Percentiles rank a stretch among this genome's conserved stretches.
These are phyloP conservation scores for Pistacia vera DNA, from an alignment of 345 rosid species.

Conservation along the genomic window DNA sequence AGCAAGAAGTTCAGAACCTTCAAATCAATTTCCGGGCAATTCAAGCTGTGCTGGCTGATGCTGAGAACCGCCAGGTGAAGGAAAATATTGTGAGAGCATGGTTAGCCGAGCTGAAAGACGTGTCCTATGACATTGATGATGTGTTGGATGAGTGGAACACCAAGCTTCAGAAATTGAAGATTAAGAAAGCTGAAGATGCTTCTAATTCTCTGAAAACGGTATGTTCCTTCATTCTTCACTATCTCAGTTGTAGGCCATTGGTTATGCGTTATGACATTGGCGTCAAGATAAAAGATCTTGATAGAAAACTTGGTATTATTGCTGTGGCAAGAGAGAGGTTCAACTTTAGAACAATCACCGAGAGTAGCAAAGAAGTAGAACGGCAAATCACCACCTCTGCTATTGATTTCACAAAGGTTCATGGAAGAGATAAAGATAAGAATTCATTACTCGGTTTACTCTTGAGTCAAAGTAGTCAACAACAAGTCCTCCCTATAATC, in stretches of 20 bases:
- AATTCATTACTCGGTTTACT: background rate
- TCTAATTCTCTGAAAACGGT: background rate
- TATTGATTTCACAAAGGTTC: background rate
- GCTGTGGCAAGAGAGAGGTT: background rate
- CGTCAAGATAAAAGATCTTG: background rate
- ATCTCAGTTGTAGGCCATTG: background rate
- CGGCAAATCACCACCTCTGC: background rate
- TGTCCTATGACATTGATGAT: background rate
- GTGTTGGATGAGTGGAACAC: slow-evolving; percentile 15
- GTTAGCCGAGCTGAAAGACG: background rate
- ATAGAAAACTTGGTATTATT: background rate
- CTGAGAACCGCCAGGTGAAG: background rate
- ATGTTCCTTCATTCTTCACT: background rate
- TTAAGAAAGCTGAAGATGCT: background rate
- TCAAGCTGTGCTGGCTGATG: background rate
- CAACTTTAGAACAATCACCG: background rate
- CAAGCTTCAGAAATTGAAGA: background rate
- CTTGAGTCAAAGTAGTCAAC: background rate
- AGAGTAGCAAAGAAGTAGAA: background rate
- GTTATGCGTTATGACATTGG: background rate
- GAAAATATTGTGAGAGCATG: background rate
- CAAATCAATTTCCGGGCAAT: background rate
- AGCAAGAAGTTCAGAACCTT: background rate
- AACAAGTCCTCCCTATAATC: background rate
- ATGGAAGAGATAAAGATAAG: slow-evolving; percentile 4